phyloP scores from a whole-genome alignment of 2,329 filamentous ascomycete species.

The Phaeosphaeriaceae sp. region DNA sequence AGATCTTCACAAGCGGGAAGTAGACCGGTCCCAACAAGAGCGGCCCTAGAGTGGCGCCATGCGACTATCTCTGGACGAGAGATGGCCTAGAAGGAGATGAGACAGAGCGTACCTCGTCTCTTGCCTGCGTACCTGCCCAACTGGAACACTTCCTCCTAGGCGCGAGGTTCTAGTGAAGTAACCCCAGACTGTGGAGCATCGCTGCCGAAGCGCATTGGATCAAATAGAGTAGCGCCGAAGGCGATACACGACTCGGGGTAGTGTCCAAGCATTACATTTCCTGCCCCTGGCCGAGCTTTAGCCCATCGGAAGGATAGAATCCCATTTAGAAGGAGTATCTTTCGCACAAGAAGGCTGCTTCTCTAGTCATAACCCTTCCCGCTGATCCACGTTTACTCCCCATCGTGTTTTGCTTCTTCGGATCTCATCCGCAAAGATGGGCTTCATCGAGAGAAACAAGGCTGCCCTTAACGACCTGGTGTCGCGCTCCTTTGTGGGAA shows the following conservation, averaged over 20 bases:
- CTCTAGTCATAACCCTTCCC: neutral
- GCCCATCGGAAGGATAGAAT: neutral
- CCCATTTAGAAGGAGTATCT: neutral
- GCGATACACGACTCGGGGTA: neutral
- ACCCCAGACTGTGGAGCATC: neutral
- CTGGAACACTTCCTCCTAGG: neutral
- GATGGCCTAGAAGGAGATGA: constrained; percentile 8
- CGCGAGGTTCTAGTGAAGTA: neutral
- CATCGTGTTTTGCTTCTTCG: neutral
- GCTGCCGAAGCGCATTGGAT: neutral
- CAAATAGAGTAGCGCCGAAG: neutral
- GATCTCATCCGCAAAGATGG: constrained; percentile 14
- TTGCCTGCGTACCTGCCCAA: neutral
- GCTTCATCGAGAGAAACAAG: constrained; percentile 25
- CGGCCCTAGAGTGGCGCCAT: neutral
- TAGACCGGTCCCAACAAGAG: constrained; percentile 5
- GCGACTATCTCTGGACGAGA: constrained; percentile 10
- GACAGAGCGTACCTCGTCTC: neutral
- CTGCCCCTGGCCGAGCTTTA: neutral
- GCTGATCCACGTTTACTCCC: neutral
- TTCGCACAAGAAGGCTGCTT: constrained; percentile 2
- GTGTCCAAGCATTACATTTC: constrained; percentile 1
- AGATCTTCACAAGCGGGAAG: constrained; percentile 5
- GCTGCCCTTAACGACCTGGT: constrained; percentile 40
- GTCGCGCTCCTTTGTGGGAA: constrained; percentile 42